These are phyloP conservation scores for Nannochloropsis limnetica DNA, from an alignment of 352 stramenopile genomes.

Conservation along the genomic window DNA sequence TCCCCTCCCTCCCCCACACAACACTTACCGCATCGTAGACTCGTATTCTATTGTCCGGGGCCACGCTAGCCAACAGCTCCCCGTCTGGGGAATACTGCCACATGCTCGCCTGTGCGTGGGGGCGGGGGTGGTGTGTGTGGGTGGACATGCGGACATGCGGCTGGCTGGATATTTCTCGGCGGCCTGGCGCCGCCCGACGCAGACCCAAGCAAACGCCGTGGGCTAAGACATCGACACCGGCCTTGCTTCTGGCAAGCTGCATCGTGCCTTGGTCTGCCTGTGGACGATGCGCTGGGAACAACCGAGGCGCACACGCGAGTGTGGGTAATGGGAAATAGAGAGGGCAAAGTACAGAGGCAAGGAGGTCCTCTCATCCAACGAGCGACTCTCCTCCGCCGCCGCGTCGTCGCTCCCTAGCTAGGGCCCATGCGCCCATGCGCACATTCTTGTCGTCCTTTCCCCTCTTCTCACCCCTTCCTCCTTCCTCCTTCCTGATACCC, in stretches of 20 bases:
- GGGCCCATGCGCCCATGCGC: no score
- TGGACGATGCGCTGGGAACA: neutral
- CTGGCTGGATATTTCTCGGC: no score
- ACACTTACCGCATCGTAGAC: slow-evolving; percentile 29
- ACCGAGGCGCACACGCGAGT: neutral
- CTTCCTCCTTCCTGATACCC: neutral
- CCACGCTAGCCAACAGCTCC: neutral
- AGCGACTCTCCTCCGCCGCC: neutral
- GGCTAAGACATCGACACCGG: neutral
- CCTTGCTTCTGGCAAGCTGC: neutral
- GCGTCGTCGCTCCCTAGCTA: neutral
- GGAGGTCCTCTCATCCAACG: neutral
- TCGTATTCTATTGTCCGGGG: slow-evolving; percentile 19
- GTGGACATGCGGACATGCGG: neutral
- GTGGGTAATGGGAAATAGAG: neutral
- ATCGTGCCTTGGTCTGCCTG: neutral
- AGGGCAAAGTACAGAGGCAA: neutral
- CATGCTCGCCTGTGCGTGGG: neutral
- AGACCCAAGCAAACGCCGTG: neutral
- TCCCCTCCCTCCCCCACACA: no score
- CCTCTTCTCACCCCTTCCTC: neutral
- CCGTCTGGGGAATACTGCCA: slow-evolving; percentile 6
- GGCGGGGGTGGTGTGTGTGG: neutral
- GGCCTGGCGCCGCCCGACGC: no score
- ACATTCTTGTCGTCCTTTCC: neutral